Conservation (phyloP, 2,329 filamentous ascomycete species). For the Botrytis aclada region DNA sequence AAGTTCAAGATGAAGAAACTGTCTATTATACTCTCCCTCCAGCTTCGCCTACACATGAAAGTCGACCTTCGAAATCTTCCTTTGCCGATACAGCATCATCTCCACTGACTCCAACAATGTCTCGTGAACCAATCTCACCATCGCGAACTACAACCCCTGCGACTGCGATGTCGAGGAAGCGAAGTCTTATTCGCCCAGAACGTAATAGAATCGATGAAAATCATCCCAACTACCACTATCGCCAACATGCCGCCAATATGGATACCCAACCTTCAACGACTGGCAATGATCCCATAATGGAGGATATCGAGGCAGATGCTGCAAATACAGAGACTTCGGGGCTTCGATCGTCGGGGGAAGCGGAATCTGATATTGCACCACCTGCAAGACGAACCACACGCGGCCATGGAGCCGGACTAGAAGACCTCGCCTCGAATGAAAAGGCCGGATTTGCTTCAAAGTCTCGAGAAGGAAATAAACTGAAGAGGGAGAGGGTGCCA, state of each 20-base stretch:
- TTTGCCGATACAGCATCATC: conserved; percentile 56
- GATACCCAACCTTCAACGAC: conserved; percentile 84
- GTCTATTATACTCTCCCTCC: conserved; percentile 39
- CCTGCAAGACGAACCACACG: conserved; percentile 26
- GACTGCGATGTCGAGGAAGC: conserved; percentile 62
- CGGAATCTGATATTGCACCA: conserved; percentile 32
- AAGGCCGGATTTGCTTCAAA: conserved; percentile 35
- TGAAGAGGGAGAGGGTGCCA: conserved; percentile 49
- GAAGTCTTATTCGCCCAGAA: conserved; percentile 86
- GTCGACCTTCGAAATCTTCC: conserved; percentile 56
- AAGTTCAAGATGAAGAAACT: conserved; percentile 68
- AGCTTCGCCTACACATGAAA: conserved; percentile 43
- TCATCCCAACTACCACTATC: conserved; percentile 94
- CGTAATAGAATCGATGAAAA: conserved; percentile 79
- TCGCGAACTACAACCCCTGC: conserved; percentile 30
- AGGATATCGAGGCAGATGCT: conserved; percentile 62
- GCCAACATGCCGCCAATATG: conserved; percentile 93
- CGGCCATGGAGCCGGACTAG: conserved; percentile 29
- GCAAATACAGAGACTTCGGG: conserved; percentile 35
- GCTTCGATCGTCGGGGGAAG: conserved; percentile 36
- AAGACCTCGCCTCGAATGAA: conserved; percentile 27
- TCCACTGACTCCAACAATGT: conserved; percentile 46
- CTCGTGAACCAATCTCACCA: conserved; percentile 46
- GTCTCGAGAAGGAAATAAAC: conserved; percentile 26
- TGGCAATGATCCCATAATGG: conserved; percentile 82